Base-by-base conservation (phyloP, 768 basidiomycete genomes). In the Boletus fagicola region DNA sequence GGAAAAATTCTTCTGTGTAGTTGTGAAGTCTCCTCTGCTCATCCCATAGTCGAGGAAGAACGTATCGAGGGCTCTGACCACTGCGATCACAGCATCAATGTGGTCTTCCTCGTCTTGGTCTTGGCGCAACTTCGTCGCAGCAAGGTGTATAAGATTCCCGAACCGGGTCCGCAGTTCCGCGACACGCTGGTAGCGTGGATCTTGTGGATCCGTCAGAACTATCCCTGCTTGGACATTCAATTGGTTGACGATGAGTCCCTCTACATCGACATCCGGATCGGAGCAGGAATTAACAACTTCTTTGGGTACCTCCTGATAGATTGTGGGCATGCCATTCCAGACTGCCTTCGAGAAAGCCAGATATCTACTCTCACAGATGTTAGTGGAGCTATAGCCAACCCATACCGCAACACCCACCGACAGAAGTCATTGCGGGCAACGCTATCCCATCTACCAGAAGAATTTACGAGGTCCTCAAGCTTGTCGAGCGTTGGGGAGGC, bases 371-470 rank as follows among this genome's bases (percentile, higher is more conserved):
- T 46, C 50, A 53, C 5, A 48, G 2, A 55, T 35, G 35, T 64
- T 52, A 57, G 12, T 31, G 28, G 30, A 39, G 44, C 16, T 31
- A 53, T 28, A 33, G 20, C 16, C 44, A 1, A 62, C 28, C 12
- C 18, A 44, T 33, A 46, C 35, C n/a, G 1, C 30, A 59, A 30
- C 22, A 68, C 77, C 57, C 72, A 88, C 83, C 93, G 83, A 74
- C 94, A 97, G 66, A 92, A 91, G 68, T 91, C 90, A 65, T 90
- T 92, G 40, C 88, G 83, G 58, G 81, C 77, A 43, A 82, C 73
- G 55, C 74, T 82, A 64, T 89, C 83, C 84, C 92, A 91, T 47
- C 72, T 80, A 15, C 73, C 72, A 9, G 82, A 79, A 8, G 64
- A 61, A 24, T 77, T 75, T 11, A 92, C 74, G 22, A 96, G 75